Evolutionary conservation across 345 rosid genomes (phyloP), one percentile per base, ranked within the genome.

Genomic region (Camelina hispida): DNA sequence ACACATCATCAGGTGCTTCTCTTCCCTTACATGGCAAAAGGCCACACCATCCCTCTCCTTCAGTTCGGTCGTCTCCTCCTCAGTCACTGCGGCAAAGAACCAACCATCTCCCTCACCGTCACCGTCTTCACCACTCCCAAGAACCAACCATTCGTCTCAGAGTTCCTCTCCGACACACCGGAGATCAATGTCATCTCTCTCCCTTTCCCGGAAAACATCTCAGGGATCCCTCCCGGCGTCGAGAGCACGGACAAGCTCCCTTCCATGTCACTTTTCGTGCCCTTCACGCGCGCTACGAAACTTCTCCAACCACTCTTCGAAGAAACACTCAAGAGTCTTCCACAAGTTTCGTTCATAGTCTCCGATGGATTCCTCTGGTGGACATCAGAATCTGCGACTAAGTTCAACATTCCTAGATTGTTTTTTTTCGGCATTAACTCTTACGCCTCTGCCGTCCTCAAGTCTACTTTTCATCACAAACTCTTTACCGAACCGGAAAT

Each of bases 21-120:
- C 58, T 86, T 86, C 79, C 96, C 98, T 14, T 93, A 86, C 88
- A 85, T 89, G 95, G 83, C 95, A 5, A 88, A 90, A 78, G 91
- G 98, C 46, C 97, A 90, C 76, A 85, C 81, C 20, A 87, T 90
- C 22, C 96, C 98, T 34, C 74, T 90, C 74, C 87, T 93, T 74
- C 84, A 77, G 68, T 66, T 93, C 0, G 88, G 86, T 23, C 88
- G 80, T 68, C 87, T 80, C 75, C 87, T 93, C 69, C 89, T 87
- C 82, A 80, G 69, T 67, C 89, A 77, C 47, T 15, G 30, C 30
- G 25, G 28, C 40, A 15, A 44, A 35, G 44, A 69, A 44, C 18
- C 16, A 69, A 46, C 72, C 13, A 20, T 70, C 30, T 3, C 79
- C 15, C 59, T 68, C 68, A 25, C 79, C 62, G 23, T 87, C 78